Conservation (phyloP, 129 eudicot species). For the Helichrysum umbraculigerum region DNA sequence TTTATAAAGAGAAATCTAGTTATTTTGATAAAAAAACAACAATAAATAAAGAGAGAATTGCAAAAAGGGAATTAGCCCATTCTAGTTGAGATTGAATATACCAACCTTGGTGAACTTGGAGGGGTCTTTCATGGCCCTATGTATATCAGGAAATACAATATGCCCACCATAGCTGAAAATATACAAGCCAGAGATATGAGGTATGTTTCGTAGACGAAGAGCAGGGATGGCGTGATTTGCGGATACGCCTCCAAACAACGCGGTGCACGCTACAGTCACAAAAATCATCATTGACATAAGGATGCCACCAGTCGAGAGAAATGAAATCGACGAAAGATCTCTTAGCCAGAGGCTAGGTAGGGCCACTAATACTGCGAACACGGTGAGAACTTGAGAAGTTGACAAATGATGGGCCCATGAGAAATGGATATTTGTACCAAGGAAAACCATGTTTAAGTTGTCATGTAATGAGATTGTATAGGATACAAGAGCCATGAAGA, state of each 20-base stretch:
- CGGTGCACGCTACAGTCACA: constrained; percentile 60
- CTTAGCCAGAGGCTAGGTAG: constrained; percentile 86
- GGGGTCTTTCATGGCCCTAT: constrained; percentile 87
- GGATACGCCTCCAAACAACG: constrained; percentile 58
- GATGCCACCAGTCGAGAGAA: constrained; percentile 71
- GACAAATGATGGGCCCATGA: constrained; percentile 39
- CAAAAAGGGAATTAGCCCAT: not conserved
- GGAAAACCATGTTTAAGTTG: constrained; percentile 60
- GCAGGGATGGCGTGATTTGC: constrained; percentile 58
- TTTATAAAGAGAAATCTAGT: too few relatives aligned
- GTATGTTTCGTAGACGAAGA: constrained; percentile 58
- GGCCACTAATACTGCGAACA: constrained; percentile 66
- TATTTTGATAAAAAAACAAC: too few relatives aligned
- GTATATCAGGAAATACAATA: constrained; percentile 80
- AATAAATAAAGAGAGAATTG: not conserved
- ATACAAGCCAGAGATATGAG: constrained; percentile 71
- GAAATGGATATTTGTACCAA: constrained; percentile 40
- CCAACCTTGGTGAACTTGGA: constrained; percentile 86
- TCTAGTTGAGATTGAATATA: not conserved
- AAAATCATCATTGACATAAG: constrained; percentile 72
- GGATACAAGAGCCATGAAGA: constrained; percentile 91
- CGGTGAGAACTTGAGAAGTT: constrained; percentile 58
- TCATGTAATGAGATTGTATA: constrained; percentile 96
- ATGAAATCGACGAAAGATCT: constrained; percentile 73
- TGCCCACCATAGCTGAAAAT: constrained; percentile 80